Base-by-base conservation (phyloP, 148 eudicot genomes). In the Pouteria glomerata region DNA sequence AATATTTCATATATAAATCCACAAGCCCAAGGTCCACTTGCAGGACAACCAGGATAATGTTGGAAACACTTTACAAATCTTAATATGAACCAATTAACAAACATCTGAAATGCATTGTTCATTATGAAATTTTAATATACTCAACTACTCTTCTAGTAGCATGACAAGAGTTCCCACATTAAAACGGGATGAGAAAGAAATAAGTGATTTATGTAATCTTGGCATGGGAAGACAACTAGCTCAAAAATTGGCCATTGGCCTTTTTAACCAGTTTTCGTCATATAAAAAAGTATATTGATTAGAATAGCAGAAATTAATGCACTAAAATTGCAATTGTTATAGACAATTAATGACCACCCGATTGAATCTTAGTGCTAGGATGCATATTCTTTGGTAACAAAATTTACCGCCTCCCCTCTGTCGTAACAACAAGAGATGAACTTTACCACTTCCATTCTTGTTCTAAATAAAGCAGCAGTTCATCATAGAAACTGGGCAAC, bases 401-500 rank as follows among this genome's bases (percentile, higher is more conserved):
- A 41, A 33, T 10, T 37, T 31, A 26, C 30, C 31, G 31, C 10
- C 61, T 19, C 44, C 0, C 13, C 19, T 58, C 26, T 14, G 62
- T 26, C 53, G 19, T 23, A 50, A 12, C 62, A 75, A 57, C 12
- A 53, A 69, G 33, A 59, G 60, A 0, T 61, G 52, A 52, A 14
- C 23, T 74, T 57, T 86, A 95, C 98, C 98, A 95, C 80, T 95
- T 95, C 98, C 98, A 95, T 82, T 95, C 98, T 84, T 91, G 97
- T 72, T 95, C 98, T 73, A 95, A 90, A 81, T 95, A 92, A 63
- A 89, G 90, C 50, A 89, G 87, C 79, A 95, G 72, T 76, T 88
- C 97, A 81, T 95, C 98, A 62, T 91, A 91, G 81, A 95, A 95
- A 69, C 81, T 84, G 23, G 97, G 93, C 81, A 95, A 74, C 98